Evolutionary conservation across 2,329 filamentous ascomycete species (phyloP).

Genomic region (Magnaporthiopsis incrustans): DNA sequence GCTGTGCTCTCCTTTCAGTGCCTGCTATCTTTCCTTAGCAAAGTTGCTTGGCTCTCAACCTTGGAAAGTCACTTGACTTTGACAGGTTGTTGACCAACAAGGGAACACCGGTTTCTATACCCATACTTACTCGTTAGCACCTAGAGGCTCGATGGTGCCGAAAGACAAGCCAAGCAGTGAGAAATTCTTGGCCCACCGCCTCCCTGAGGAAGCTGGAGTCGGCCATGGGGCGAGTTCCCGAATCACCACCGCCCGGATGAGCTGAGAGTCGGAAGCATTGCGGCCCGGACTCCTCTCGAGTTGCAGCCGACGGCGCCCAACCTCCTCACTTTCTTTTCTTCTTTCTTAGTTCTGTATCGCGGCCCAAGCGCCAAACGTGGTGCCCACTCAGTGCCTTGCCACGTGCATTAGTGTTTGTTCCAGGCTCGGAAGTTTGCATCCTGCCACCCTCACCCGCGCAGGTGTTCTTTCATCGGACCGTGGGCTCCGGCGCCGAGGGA

Average conservation of each 20-base stretch:
- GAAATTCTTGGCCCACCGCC: background rate
- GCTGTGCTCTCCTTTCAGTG: too few relatives aligned
- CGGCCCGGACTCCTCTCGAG: background rate
- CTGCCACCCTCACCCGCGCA: too few relatives aligned
- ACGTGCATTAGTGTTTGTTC: background rate
- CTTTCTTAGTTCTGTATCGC: background rate
- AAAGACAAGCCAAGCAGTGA: too few relatives aligned
- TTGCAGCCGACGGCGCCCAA: background rate
- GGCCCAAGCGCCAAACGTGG: background rate
- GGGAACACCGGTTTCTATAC: too few relatives aligned
- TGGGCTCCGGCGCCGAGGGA: background rate
- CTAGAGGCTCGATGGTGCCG: too few relatives aligned
- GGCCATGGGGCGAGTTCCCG: background rate
- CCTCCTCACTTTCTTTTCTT: background rate
- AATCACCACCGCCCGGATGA: background rate
- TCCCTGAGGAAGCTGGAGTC: background rate
- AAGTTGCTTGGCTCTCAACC: too few relatives aligned
- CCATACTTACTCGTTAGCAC: too few relatives aligned
- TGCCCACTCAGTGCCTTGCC: background rate
- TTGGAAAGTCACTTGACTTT: too few relatives aligned
- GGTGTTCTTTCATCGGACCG: background rate
- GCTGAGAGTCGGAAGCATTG: background rate
- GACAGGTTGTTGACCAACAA: too few relatives aligned
- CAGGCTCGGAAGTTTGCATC: too few relatives aligned
- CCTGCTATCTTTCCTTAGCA: too few relatives aligned